Evolutionary conservation across 2,329 filamentous ascomycete genomes (phyloP).

Genomic region (Ophiostoma populinum): DNA sequence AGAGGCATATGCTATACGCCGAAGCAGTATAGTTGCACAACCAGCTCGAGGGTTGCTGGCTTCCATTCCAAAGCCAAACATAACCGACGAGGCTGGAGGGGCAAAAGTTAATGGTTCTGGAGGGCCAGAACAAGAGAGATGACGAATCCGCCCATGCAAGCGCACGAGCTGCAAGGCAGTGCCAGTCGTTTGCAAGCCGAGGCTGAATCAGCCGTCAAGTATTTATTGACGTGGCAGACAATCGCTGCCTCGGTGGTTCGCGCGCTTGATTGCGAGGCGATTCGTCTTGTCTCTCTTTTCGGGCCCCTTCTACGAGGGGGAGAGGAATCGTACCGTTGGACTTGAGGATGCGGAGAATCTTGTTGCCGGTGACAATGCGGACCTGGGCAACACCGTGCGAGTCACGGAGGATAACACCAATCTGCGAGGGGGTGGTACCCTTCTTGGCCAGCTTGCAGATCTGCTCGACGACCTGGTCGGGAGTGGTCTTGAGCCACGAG

Average conservation of each 20-base stretch:
- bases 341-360: conserved; percentile 99
- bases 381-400: conserved; percentile 96
- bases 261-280: neutral
- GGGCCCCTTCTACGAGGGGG: neutral
- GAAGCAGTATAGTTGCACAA: conserved; percentile 2
- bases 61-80: neutral
- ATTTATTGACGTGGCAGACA: too few species aligned
- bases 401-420: conserved; percentile 96
- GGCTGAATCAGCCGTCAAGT: too few species aligned
- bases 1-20: conserved; percentile 46
- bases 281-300: neutral
- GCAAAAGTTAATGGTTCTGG: conserved; percentile 1
- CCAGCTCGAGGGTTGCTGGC: neutral
- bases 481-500: conserved; percentile 96
- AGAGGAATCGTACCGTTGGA: conserved; percentile 62
- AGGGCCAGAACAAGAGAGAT: too few species aligned
- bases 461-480: conserved; percentile 96
- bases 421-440: conserved; percentile 96
- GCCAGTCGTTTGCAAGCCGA: too few species aligned
- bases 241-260: too few species aligned
- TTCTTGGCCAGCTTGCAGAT: conserved; percentile 99
- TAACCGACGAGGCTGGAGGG: neutral
- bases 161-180: too few species aligned
- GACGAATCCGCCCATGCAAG: too few species aligned
- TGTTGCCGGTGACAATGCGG: conserved; percentile 97